Evolutionary conservation across 2,329 filamentous ascomycete genomes (phyloP).

Genomic region (Talaromyces albobiverticillius): DNA sequence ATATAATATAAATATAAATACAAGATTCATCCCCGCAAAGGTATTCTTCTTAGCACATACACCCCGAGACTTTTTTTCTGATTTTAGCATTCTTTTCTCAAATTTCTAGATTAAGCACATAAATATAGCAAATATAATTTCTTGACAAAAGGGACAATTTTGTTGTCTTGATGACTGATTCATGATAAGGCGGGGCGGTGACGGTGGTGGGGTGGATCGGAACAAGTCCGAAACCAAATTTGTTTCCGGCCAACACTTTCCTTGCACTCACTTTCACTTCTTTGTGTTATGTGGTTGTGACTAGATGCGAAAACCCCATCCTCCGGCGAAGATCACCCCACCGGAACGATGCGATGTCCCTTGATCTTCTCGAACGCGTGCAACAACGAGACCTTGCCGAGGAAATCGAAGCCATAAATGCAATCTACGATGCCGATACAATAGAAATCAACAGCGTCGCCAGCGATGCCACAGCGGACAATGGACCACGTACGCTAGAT

Average conservation of each 20-base stretch:
- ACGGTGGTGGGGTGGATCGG: constrained; percentile 11
- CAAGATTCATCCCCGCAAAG: too few relatives aligned
- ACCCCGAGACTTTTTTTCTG: neutral
- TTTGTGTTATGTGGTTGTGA: too few relatives aligned
- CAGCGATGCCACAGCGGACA: constrained; percentile 16
- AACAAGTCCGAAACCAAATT: constrained; percentile 3
- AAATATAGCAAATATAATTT: too few relatives aligned
- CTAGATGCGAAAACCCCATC: neutral
- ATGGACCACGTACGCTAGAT: constrained; percentile 25
- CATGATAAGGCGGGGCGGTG: neutral
- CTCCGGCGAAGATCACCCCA: neutral
- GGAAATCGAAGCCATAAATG: constrained; percentile 48
- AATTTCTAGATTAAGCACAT: too few relatives aligned
- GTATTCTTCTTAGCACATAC: neutral
- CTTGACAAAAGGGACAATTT: too few relatives aligned
- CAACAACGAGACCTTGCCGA: constrained; percentile 42
- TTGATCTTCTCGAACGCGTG: constrained; percentile 22
- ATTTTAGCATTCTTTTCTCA: too few relatives aligned
- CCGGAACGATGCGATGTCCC: constrained; percentile 16
- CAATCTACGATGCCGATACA: constrained; percentile 64
- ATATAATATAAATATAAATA: neutral
- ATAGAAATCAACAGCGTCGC: constrained; percentile 43
- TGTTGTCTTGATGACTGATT: too few relatives aligned
- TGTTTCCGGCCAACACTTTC: neutral
- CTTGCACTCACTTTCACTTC: neutral